A percentile compares a stretch with the other conserved stretches of the same genome.
Conservation (phyloP, 371 early-diverging fungal species). For the Mucor sp. region DNA sequence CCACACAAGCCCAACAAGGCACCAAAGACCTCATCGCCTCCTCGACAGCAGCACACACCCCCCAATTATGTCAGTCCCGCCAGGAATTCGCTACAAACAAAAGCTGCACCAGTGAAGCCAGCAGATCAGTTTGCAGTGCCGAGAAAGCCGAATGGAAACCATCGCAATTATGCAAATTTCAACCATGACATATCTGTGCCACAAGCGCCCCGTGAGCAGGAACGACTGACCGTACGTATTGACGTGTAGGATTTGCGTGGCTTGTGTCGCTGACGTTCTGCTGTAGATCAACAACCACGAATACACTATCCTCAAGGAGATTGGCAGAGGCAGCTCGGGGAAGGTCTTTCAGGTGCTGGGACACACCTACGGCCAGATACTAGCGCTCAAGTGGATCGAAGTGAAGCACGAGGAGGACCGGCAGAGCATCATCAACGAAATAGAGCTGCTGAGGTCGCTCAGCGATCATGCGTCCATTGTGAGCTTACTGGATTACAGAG, state of each 20-base stretch:
- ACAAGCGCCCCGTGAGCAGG: not conserved
- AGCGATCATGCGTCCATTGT: constrained; percentile 71
- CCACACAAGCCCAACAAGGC: not conserved
- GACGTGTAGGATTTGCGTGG: not conserved
- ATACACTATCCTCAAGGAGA: constrained; percentile 30
- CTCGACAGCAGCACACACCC: not conserved
- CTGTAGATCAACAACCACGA: constrained; percentile 9
- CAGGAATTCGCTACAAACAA: not conserved
- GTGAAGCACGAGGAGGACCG: constrained; percentile 67
- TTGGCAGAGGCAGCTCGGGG: constrained; percentile 90
- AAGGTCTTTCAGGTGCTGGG: constrained; percentile 90
- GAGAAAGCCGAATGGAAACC: not conserved
- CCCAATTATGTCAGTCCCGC: not conserved
- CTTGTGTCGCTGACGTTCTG: not conserved
- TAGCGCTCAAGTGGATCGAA: constrained; percentile 89
- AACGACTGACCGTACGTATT: not conserved
- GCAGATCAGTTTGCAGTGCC: not conserved
- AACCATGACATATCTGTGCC: not conserved
- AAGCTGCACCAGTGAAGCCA: not conserved
- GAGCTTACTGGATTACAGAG: constrained; percentile 76
- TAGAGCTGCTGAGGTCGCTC: constrained; percentile 73
- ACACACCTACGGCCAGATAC: constrained; percentile 59
- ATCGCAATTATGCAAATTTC: not conserved
- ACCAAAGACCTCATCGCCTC: not conserved
- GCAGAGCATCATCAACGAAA: constrained; percentile 84